Conservation (phyloP, 192 early-diverging fungal genomes). For the Pilobolus umbonatus region DNA sequence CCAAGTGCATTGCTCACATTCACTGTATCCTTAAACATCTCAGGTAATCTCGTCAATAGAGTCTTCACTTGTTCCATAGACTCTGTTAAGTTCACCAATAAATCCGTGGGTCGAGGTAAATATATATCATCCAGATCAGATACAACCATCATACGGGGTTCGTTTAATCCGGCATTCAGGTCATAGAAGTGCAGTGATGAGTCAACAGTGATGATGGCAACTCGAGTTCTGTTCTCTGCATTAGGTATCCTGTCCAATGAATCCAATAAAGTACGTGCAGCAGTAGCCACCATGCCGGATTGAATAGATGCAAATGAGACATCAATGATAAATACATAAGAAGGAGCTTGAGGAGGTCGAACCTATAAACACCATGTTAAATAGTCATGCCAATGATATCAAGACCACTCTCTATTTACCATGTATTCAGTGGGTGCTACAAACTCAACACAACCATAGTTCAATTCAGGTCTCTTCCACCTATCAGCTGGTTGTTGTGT, state of each 20-base stretch:
- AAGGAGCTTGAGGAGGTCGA: conserved; percentile 94
- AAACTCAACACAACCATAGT: conserved; percentile 87
- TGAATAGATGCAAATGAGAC: conserved; percentile 89
- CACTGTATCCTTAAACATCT: conserved; percentile 85
- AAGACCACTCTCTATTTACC: conserved; percentile 37
- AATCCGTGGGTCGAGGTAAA: conserved; percentile 82
- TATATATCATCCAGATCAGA: conserved; percentile 88
- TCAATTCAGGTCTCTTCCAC: conserved; percentile 86
- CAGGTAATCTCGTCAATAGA: conserved; percentile 65
- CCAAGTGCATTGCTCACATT: conserved; percentile 77
- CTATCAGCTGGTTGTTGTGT: conserved; percentile 77
- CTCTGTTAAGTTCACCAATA: conserved; percentile 86
- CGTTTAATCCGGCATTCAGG: conserved; percentile 60
- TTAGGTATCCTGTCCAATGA: conserved; percentile 85
- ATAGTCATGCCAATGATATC: too few species aligned
- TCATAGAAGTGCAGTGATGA: conserved; percentile 89
- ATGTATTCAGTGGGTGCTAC: conserved; percentile 97
- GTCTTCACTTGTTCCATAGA: conserved; percentile 67
- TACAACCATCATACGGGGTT: conserved; percentile 94
- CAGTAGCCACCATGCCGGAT: conserved; percentile 75
- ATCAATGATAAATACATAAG: conserved; percentile 91
- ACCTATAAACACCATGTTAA: conserved; percentile 29
- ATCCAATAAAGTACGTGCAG: conserved; percentile 75
- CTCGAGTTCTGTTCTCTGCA: conserved; percentile 79
- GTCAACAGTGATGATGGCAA: conserved; percentile 90